Evolutionary conservation across 1,284 basidiomycete species (phyloP).

Genomic region (Rhodotorula mucilaginosa): DNA sequence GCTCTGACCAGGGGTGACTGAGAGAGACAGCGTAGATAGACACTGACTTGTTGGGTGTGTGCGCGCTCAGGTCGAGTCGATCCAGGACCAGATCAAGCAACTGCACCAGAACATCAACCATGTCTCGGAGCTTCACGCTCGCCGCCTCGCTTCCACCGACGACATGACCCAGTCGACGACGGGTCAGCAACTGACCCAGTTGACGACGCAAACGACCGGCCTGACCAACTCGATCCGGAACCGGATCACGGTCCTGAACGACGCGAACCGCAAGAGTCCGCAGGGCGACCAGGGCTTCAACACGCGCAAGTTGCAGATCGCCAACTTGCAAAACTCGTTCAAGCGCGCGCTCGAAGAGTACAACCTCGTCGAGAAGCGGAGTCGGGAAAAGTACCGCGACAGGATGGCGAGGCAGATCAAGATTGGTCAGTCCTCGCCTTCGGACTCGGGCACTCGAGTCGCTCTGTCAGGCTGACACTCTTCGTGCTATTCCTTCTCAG

Average conservation of each 20-base stretch:
- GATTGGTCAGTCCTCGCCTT: conserved; percentile 57
- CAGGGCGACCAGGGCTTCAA: conserved; percentile 41
- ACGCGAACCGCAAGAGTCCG: conserved; percentile 37
- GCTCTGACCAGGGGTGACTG: too few species aligned
- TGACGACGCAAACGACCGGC: conserved; percentile 39
- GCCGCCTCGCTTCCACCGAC: conserved; percentile 43
- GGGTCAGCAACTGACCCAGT: conserved; percentile 35
- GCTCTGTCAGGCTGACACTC: neutral
- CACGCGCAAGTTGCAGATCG: conserved; percentile 43
- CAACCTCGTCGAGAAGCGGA: conserved; percentile 89
- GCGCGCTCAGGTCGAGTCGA: conserved; percentile 38
- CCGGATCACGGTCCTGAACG: conserved; percentile 43
- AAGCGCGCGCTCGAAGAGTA: conserved; percentile 56
- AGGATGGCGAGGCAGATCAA: conserved; percentile 93
- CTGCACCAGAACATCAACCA: conserved; percentile 41
- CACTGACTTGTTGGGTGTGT: too few species aligned
- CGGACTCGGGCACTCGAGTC: neutral
- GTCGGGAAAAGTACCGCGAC: conserved; percentile 88
- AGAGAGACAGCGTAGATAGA: too few species aligned
- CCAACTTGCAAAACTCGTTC: conserved; percentile 47
- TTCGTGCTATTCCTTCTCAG: conserved; percentile 45
- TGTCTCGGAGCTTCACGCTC: conserved; percentile 41
- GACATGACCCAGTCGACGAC: conserved; percentile 39
- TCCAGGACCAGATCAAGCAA: conserved; percentile 41
- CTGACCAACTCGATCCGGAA: conserved; percentile 44